Percentiles rank a stretch among this genome's conserved stretches.
These are phyloP conservation scores for Mycena indigotica DNA, from an alignment of 768 basidiomycete genomes.

Conservation along the genomic window DNA sequence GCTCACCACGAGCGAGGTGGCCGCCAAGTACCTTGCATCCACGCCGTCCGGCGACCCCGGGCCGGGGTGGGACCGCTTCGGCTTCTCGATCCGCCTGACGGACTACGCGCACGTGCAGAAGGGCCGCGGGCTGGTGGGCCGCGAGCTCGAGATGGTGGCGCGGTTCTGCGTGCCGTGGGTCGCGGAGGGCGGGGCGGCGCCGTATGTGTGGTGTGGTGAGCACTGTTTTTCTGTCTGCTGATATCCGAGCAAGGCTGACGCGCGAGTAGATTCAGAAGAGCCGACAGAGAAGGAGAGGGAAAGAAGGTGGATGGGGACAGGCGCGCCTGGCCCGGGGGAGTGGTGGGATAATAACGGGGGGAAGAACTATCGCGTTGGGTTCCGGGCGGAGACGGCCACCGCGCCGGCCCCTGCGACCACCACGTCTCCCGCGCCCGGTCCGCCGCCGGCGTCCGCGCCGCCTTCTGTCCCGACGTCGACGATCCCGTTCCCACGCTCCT, in stretches of 20 bases:
- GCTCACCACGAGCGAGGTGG: conserved; percentile 89
- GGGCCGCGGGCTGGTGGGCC: conserved; percentile 39
- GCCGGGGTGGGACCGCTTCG: conserved; percentile 58
- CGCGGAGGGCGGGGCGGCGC: conserved; percentile 8
- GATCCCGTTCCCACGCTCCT: too few relatives aligned
- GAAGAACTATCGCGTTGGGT: conserved; percentile 75
- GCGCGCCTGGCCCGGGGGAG: conserved; percentile 49
- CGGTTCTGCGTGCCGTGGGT: conserved; percentile 41
- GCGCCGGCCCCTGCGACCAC: too few relatives aligned
- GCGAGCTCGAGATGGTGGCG: conserved; percentile 64
- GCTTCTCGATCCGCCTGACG: conserved; percentile 67
- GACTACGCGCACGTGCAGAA: conserved; percentile 54
- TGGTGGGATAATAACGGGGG: conserved; percentile 94
- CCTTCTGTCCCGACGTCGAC: too few relatives aligned
- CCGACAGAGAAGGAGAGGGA: neutral
- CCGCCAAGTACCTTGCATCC: conserved; percentile 49
- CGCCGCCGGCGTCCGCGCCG: too few relatives aligned
- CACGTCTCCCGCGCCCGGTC: too few relatives aligned
- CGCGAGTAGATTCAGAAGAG: neutral
- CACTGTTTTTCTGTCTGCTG: conserved; percentile 8
- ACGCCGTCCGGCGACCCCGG: conserved; percentile 32
- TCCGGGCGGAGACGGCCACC: conserved; percentile 46
- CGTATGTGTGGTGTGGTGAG: conserved; percentile 22
- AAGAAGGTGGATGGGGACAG: conserved; percentile 12
- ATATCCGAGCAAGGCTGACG: neutral